Base-by-base conservation (phyloP, 768 basidiomycete genomes). In the Tricholoma saponaceum region DNA sequence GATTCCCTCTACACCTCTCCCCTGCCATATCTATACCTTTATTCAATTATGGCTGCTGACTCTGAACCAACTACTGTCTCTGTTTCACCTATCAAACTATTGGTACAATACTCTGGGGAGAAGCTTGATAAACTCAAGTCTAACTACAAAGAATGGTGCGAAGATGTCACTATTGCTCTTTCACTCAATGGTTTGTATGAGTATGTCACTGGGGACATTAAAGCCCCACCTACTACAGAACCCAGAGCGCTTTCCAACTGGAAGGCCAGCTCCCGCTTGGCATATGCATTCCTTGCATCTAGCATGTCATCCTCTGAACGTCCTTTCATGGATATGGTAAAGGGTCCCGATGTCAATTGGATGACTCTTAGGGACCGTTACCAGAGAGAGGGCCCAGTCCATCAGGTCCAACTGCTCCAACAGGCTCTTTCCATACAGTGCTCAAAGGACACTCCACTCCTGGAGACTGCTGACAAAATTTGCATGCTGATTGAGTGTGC, bases 241-340 rank as follows among this genome's bases (percentile, higher is more conserved):
- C 14, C 51, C 10, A 3, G 32, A 2, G 50, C n/a, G 6, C n/a
- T 18, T 23, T n/a, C 28, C 28, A 58, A 60, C 25, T 65, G 64
- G 64, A 58, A 51, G n/a, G 16, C 41, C 7, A 65, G 62, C 60
- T 37, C 60, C 28, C 22, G 32, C 2, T 47, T 58, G 0, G 56
- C 59, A 10, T 44, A 44, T 16, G 56, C 54, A 13, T 58, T 55
- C 43, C 39, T 65, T 33, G 52, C 46, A 12, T 51, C 55, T 6
- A 28, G 32, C 2, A 7, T 60, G 1, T 26, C n/a, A 4, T 22
- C n/a, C 18, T n/a, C n/a, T n/a, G 18, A 43, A 20, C 18, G 41
- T 12, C 41, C 41, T 43, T 43, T 43, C 18, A n/a, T 43, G n/a
- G 41, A 43, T 20, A 43, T 50, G 10, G 12, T 20, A 6, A 28